A percentile compares a stretch with the other conserved stretches of the same genome.
These are phyloP conservation scores for Apocynum venetum DNA, from an alignment of 257 asterid species.

Conservation along the genomic window DNA sequence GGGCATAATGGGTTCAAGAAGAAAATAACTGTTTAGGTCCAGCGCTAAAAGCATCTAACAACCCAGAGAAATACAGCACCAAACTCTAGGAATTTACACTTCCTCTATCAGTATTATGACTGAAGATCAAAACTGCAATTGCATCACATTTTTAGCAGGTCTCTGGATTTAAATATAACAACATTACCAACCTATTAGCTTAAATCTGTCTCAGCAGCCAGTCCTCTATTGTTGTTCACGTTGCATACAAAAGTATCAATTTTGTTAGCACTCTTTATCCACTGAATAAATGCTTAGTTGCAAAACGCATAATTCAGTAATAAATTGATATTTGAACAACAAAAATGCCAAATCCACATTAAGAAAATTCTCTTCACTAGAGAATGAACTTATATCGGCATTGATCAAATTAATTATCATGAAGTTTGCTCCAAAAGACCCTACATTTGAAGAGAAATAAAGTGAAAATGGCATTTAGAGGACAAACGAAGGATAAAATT, in stretches of 20 bases:
- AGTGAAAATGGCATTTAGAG: background rate
- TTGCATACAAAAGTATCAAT: background rate
- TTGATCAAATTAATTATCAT: background rate
- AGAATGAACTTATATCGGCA: background rate
- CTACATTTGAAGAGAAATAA: background rate
- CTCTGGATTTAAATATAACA: background rate
- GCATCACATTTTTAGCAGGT: background rate
- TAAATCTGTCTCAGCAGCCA: background rate
- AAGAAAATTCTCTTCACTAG: background rate
- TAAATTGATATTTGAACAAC: background rate
- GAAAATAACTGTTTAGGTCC: background rate
- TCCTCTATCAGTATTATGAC: background rate
- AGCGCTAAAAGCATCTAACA: background rate
- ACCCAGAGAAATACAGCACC: background rate
- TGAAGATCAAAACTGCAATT: background rate
- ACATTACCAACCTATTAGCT: background rate
- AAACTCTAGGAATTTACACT: background rate
- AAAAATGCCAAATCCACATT: background rate
- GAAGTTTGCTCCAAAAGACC: background rate
- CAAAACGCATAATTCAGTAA: background rate
- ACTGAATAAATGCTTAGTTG: background rate
- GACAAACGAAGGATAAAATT: background rate
- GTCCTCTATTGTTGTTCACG: background rate
- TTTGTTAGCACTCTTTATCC: background rate
- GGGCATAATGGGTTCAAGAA: background rate